Base-by-base conservation (phyloP, 2,329 filamentous ascomycete genomes). In the Diaporthe longicolla region DNA sequence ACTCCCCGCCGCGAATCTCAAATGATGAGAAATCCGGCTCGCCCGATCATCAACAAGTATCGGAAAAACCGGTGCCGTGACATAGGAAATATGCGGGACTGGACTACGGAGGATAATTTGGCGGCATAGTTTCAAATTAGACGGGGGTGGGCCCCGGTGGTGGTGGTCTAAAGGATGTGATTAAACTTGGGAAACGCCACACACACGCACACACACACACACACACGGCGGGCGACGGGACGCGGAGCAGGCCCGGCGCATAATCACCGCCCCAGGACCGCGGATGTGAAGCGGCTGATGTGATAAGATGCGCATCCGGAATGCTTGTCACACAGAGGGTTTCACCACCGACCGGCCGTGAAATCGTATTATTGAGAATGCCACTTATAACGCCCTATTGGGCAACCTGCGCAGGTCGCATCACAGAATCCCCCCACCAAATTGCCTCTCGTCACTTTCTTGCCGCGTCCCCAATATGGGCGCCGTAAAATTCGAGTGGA, bases 271-370 rank as follows among this genome's bases (percentile, higher is more conserved):
- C 15, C 63, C 45, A 66, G 63, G 61, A 24, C 45, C 32, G 17
- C 45, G 29, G 63, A 40, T 54, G 63, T 66, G 63, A 66, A 66
- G n/a, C 63, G 48, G 48, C 19, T 15, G 63, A 37, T 68, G 63
- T 68, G 63, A 40, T 40, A 21, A 29, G 40, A 40, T 40, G n/a
- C 35, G 48, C 40, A 32, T 68, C 48, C 48, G 63, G 48, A 54
- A 68, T 54, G 37, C 3, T 3, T 54, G 45, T 54, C 63, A 68
- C 48, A 54, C 45, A 54, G 4, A 15, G 26, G 63, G 11, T 68
- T 68, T 54, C 48, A 40, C n/a, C 48, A 26, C 24, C 13, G 7
- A 13, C 21, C 26, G 32, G 32, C 26, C 29, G 24, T 21, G 29
- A 54, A 37, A 54, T 68, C 63, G 63, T 54, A 40, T 37, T 15